These are phyloP conservation scores for Breviolum minutum DNA, from an alignment of 73 alveolate species.

Conservation along the genomic window DNA sequence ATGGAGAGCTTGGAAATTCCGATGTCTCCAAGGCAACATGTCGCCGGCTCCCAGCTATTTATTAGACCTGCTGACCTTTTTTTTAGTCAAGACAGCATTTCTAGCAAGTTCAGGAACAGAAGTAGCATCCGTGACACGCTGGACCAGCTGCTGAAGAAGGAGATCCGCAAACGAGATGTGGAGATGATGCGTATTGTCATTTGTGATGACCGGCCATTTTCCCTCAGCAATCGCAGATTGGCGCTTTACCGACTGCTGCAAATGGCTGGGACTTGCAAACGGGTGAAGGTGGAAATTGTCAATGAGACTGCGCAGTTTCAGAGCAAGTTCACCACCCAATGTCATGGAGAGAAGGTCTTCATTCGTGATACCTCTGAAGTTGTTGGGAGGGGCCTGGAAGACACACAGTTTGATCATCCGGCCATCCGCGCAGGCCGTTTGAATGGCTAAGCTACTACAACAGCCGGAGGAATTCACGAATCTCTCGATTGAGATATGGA, in stretches of 20 bases:
- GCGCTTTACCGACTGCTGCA: constrained; percentile 44
- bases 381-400: background rate
- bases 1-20: constrained; percentile 27
- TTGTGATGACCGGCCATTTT: background rate
- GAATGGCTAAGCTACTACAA: too few relatives aligned
- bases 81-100: constrained; percentile 2
- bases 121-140: constrained; percentile 17
- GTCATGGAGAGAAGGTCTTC: constrained; percentile 21
- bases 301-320: background rate
- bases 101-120: constrained; percentile 19
- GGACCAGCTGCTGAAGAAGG: constrained; percentile 7
- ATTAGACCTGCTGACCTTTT: constrained; percentile 17
- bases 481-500: too few relatives aligned
- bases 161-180: constrained; percentile 48
- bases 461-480: too few relatives aligned
- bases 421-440: too few relatives aligned
- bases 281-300: constrained; percentile 29
- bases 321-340: constrained; percentile 22
- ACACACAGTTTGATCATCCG: background rate
- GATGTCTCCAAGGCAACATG: background rate
- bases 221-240: constrained; percentile 37
- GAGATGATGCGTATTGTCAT: constrained; percentile 36
- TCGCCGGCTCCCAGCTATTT: constrained; percentile 34
- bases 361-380: constrained; percentile 37
- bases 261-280: background rate